Evolutionary conservation across 495 filamentous ascomycete species (phyloP).

Genomic region (Podospora comata): DNA sequence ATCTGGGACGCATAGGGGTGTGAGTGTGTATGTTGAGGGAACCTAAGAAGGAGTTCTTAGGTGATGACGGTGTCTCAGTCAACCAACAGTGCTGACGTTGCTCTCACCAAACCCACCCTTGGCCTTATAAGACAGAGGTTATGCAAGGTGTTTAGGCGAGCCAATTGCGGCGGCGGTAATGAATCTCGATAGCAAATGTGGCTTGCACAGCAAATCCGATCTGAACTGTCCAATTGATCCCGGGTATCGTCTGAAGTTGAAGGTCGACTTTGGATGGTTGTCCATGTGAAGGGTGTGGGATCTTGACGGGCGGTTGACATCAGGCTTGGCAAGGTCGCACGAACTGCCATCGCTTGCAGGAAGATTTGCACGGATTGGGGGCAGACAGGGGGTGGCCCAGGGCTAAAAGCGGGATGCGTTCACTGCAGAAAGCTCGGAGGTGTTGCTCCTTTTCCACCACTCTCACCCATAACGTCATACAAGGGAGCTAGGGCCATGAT

Average conservation of each 20-base stretch:
- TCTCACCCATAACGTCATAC: slow-evolving; percentile 13
- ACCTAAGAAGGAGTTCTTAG: not conserved
- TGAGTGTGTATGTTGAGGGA: not conserved
- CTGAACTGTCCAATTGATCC: not conserved
- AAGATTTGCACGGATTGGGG: not conserved
- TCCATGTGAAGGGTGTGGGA: not conserved
- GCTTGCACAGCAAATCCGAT: not conserved
- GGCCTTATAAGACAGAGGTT: not conserved
- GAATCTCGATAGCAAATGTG: not conserved
- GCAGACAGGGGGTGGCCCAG: not conserved
- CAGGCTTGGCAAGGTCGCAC: not conserved
- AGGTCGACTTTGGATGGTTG: not conserved
- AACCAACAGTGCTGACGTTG: slow-evolving; percentile 5
- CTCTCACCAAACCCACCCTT: not conserved
- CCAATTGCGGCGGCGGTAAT: slow-evolving; percentile 9
- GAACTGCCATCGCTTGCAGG: not conserved
- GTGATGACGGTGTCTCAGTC: not conserved
- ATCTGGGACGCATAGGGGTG: not conserved
- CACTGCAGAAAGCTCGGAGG: not conserved
- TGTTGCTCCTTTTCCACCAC: not conserved
- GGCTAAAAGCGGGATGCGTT: slow-evolving; percentile 20
- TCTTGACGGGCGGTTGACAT: not conserved
- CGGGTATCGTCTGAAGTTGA: slow-evolving; percentile 2
- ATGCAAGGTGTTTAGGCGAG: slow-evolving; percentile 17
- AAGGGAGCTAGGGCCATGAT: not conserved